phyloP scores from a whole-genome alignment of 805 yeast species.

The Saccharomycopsis sp. region DNA sequence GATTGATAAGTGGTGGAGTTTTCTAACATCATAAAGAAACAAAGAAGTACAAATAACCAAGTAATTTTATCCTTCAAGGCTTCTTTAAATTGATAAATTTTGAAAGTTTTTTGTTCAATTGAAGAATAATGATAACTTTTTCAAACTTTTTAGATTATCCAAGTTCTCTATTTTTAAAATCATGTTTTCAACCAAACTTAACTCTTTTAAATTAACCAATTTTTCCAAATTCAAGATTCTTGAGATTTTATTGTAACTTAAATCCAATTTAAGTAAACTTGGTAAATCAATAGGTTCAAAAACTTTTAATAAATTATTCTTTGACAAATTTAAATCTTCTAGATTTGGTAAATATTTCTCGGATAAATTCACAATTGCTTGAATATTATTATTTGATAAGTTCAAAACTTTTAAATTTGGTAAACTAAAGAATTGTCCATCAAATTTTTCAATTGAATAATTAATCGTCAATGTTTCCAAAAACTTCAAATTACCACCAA shows the following conservation, averaged over 20 bases:
- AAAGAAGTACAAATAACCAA: no score
- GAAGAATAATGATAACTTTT: conserved; percentile 6
- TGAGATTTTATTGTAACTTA: conserved; percentile 5
- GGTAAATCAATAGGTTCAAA: conserved; percentile 8
- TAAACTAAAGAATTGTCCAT: conserved; percentile 3
- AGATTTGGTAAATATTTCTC: conserved; percentile 3
- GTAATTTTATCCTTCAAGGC: no score
- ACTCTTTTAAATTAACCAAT: conserved; percentile 1
- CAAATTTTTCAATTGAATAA: conserved; percentile 1
- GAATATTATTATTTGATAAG: conserved; percentile 1
- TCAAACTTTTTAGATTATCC: conserved; percentile 1
- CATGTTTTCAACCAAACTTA: conserved; percentile 5
- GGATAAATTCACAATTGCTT: neutral
- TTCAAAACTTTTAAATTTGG: conserved; percentile 3
- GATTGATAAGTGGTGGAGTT: no score
- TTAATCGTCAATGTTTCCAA: conserved; percentile 7
- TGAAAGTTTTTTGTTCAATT: conserved; percentile 4
- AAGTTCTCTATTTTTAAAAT: conserved; percentile 4
- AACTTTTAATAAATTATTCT: conserved; percentile 1
- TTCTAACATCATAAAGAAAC: no score
- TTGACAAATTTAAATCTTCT: conserved; percentile 3
- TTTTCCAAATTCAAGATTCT: conserved; percentile 1
- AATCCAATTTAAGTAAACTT: conserved; percentile 1
- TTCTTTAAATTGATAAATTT: neutral
- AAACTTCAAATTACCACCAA: no score